Percentiles rank a stretch among this genome's conserved stretches.
Conservation (phyloP, 257 asterid species). For the Linderniella brevidens region DNA sequence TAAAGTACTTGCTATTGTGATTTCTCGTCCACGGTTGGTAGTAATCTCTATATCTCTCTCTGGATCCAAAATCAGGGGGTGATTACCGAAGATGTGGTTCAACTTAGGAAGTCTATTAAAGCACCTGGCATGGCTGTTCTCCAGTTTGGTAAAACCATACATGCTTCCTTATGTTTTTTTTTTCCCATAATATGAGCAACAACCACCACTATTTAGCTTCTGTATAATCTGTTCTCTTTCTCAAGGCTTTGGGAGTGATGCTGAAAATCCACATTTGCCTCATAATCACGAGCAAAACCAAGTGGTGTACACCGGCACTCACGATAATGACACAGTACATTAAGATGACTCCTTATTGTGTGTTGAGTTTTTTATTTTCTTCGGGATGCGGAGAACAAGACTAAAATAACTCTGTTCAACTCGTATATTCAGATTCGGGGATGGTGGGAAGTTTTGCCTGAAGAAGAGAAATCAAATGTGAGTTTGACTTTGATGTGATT, state of each 20-base stretch:
- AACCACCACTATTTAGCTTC: neutral
- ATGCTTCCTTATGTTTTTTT: slow-evolving; percentile 11
- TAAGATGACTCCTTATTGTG: neutral
- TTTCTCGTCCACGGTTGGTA: no score
- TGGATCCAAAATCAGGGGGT: slow-evolving; percentile 59
- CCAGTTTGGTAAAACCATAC: slow-evolving; percentile 68
- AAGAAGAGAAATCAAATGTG: slow-evolving; percentile 62
- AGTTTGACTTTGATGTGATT: slow-evolving; percentile 15
- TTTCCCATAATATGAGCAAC: neutral
- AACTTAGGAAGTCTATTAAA: slow-evolving; percentile 70
- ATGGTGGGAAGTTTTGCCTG: slow-evolving; percentile 81
- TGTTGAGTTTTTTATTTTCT: neutral
- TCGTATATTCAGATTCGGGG: slow-evolving; percentile 51
- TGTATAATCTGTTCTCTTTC: slow-evolving; percentile 12
- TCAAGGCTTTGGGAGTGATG: slow-evolving; percentile 91
- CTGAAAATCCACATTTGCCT: slow-evolving; percentile 89
- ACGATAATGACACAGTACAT: slow-evolving; percentile 90
- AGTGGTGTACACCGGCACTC: slow-evolving; percentile 98
- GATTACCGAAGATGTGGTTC: slow-evolving; percentile 85
- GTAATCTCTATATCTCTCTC: no score
- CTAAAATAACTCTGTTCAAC: slow-evolving; percentile 1
- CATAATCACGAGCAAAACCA: slow-evolving; percentile 92
- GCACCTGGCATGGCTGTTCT: slow-evolving; percentile 99
- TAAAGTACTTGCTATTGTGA: neutral
- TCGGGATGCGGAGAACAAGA: neutral